A percentile compares a stretch with the other conserved stretches of the same genome.
These are phyloP conservation scores for Trametes maxima DNA, from an alignment of 768 basidiomycete species.

Conservation along the genomic window DNA sequence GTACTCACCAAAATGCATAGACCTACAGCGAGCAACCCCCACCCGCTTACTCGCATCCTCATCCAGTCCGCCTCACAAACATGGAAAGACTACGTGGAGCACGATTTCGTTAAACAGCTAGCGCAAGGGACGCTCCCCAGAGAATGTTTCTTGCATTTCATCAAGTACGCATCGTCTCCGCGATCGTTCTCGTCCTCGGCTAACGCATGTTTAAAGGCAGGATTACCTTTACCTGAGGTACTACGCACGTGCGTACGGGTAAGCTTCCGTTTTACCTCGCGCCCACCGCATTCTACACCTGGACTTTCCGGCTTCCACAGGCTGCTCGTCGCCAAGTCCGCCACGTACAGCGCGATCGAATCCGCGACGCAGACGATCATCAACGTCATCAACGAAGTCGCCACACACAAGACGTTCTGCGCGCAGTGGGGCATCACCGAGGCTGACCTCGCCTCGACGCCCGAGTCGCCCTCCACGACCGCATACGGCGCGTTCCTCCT, in stretches of 20 bases:
- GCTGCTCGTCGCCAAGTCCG: conserved; percentile 77
- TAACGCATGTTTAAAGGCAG: conserved; percentile 50
- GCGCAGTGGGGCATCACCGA: conserved; percentile 65
- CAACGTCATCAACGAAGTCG: conserved; percentile 66
- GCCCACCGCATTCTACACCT: neutral
- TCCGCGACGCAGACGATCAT: conserved; percentile 65
- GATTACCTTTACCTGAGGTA: conserved; percentile 83
- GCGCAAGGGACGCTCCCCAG: conserved; percentile 69
- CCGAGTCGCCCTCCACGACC: conserved; percentile 71
- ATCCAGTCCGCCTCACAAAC: conserved; percentile 54
- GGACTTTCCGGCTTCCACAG: conserved; percentile 37
- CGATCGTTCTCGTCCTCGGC: neutral
- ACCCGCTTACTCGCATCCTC: conserved; percentile 68
- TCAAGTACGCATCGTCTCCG: conserved; percentile 55
- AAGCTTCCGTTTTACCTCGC: conserved; percentile 18
- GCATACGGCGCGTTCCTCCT: conserved; percentile 89
- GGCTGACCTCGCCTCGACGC: conserved; percentile 60
- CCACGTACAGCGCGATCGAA: conserved; percentile 60
- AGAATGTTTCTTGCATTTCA: conserved; percentile 79
- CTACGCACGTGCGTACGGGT: conserved; percentile 84
- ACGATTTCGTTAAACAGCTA: conserved; percentile 80
- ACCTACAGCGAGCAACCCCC: conserved; percentile 58
- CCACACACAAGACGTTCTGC: conserved; percentile 74
- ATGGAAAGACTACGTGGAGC: conserved; percentile 80
- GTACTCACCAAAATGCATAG: conserved; percentile 36